Evolutionary conservation across 1,284 basidiomycete species (phyloP).

Genomic region (Caloboletus inedulis): DNA sequence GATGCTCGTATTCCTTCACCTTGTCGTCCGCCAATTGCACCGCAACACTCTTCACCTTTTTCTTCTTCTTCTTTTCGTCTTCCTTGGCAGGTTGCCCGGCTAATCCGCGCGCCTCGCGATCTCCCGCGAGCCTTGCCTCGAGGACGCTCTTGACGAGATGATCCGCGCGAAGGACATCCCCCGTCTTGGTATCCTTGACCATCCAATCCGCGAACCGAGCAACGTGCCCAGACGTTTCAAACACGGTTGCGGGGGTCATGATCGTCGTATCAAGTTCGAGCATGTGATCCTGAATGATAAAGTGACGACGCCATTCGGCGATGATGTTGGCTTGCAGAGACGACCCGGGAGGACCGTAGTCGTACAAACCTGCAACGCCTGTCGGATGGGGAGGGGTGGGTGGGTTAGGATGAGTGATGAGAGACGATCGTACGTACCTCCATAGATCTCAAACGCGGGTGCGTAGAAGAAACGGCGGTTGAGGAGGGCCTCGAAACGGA

Average conservation of each 20-base stretch:
- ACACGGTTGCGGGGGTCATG: constrained; percentile 94
- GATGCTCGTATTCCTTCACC: constrained; percentile 76
- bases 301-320: constrained; percentile 95
- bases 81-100: constrained; percentile 52
- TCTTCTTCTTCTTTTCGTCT: constrained; percentile 77
- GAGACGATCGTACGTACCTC: constrained; percentile 55
- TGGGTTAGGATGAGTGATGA: too few relatives aligned
- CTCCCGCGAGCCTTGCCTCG: constrained; percentile 85
- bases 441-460: constrained; percentile 98
- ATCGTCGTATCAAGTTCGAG: constrained; percentile 98
- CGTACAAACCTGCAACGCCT: constrained; percentile 95
- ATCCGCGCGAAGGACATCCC: constrained; percentile 96
- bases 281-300: constrained; percentile 99
- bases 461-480: constrained; percentile 97
- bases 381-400: not conserved
- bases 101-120: constrained; percentile 87
- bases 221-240: constrained; percentile 98
- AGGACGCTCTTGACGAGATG: constrained; percentile 95
- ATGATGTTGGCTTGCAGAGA: constrained; percentile 97
- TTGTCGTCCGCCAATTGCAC: constrained; percentile 78
- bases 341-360: constrained; percentile 94
- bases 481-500: constrained; percentile 82
- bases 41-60: constrained; percentile 71
- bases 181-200: constrained; percentile 93
- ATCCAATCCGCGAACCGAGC: constrained; percentile 99